These are phyloP conservation scores for Aspergillus ochraceoroseus DNA, from an alignment of 2,329 filamentous ascomycete genomes.

Conservation along the genomic window DNA sequence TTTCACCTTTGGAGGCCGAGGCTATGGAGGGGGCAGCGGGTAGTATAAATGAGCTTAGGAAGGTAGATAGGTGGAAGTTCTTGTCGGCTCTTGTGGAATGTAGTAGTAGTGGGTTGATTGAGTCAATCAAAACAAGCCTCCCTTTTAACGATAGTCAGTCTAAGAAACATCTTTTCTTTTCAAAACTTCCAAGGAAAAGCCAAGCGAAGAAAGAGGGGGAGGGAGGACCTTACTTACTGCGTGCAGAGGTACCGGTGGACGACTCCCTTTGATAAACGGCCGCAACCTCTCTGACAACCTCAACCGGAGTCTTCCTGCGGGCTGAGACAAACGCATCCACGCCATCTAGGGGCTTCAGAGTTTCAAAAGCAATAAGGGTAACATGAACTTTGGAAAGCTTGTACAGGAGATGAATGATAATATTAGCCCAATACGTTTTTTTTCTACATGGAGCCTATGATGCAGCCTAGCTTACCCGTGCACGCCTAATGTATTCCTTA, in stretches of 20 bases:
- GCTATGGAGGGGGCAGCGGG: constrained; percentile 44
- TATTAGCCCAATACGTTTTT: background rate
- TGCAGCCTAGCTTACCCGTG: constrained; percentile 53
- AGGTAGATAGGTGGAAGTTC: constrained; percentile 58
- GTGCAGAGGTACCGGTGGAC: constrained; percentile 20
- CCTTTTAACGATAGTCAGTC: constrained; percentile 46
- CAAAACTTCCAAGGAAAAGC: no score
- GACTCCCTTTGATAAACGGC: constrained; percentile 31
- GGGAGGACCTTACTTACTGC: constrained; percentile 24
- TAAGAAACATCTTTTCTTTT: background rate
- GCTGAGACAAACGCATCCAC: constrained; percentile 65
- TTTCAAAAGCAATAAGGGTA: constrained; percentile 73
- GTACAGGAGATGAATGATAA: background rate
- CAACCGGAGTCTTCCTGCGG: constrained; percentile 53
- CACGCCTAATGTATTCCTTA: constrained; percentile 68
- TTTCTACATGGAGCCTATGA: no score
- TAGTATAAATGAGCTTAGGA: constrained; percentile 64
- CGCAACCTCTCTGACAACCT: constrained; percentile 58
- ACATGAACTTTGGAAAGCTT: constrained; percentile 60
- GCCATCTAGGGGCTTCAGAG: constrained; percentile 58
- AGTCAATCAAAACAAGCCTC: constrained; percentile 73
- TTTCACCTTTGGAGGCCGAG: constrained; percentile 38
- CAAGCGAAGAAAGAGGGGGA: no score
- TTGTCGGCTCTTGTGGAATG: constrained; percentile 38
- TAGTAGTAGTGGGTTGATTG: constrained; percentile 61